These are phyloP conservation scores for Leishmania aethiopica DNA, from an alignment of 208 protist species.

Conservation along the genomic window DNA sequence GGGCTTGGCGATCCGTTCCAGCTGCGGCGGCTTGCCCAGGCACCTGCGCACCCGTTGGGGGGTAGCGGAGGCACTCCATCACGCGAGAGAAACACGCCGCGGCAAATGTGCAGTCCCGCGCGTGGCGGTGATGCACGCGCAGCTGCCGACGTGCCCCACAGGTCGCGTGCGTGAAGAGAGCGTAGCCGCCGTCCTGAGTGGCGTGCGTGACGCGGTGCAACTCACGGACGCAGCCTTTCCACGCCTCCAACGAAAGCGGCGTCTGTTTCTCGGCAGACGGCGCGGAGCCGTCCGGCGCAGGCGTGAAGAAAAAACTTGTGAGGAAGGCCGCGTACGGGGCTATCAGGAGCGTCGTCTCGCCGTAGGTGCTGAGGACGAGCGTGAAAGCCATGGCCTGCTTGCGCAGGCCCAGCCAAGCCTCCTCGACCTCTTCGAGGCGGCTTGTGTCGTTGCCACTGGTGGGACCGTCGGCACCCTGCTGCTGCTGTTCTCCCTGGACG, in stretches of 20 bases:
- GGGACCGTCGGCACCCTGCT: neutral
- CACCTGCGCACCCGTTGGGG: neutral
- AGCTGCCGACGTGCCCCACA: neutral
- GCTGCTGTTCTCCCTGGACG: neutral
- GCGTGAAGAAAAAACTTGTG: slow-evolving; percentile 11
- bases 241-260: slow-evolving; percentile 2
- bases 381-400: slow-evolving; percentile 17
- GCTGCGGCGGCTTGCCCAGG: neutral
- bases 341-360: slow-evolving; percentile 24
- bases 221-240: slow-evolving; percentile 26
- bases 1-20: neutral
- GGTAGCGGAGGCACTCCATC: neutral
- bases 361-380: slow-evolving; percentile 16
- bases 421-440: slow-evolving; percentile 2
- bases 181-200: slow-evolving; percentile 3
- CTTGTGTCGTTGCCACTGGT: neutral
- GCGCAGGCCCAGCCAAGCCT: slow-evolving; percentile 22
- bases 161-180: neutral
- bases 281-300: too few species aligned
- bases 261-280: neutral
- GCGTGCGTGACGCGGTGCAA: slow-evolving; percentile 14
- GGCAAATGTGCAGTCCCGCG: slow-evolving; percentile 9
- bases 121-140: slow-evolving; percentile 10
- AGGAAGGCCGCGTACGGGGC: slow-evolving; percentile 22
- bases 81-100: neutral